Conservation (phyloP, 371 early-diverging fungal genomes). For the Rhizopus sp. region DNA sequence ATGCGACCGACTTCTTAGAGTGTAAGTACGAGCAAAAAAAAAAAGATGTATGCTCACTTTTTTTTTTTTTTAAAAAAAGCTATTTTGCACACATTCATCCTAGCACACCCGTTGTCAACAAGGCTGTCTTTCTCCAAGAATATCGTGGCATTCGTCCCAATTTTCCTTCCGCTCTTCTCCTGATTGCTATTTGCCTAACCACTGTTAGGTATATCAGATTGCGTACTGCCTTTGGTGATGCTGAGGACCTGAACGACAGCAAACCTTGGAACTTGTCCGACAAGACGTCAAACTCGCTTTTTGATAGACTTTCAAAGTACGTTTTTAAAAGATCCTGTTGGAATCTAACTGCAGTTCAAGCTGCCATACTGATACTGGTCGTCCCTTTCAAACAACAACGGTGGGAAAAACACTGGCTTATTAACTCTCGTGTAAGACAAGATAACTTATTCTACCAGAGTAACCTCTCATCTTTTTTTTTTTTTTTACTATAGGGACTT, state of each 20-base stretch:
- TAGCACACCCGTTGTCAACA: conserved; percentile 25
- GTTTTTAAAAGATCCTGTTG: conserved; percentile 16
- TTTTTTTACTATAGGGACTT: too few relatives aligned
- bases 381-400: conserved; percentile 32
- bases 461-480: too few relatives aligned
- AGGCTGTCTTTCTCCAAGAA: conserved; percentile 23
- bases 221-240: conserved; percentile 5
- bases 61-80: conserved; percentile 14
- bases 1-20: conserved; percentile 27
- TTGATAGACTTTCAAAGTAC: conserved; percentile 3
- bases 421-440: conserved; percentile 30
- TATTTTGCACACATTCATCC: conserved; percentile 34
- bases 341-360: conserved; percentile 36
- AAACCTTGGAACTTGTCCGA: conserved; percentile 9
- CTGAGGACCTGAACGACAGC: conserved; percentile 2
- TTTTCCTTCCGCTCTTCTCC: conserved; percentile 14
- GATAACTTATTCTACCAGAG: too few relatives aligned
- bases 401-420: conserved; percentile 28
- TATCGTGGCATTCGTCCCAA: conserved; percentile 21
- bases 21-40: conserved; percentile 16
- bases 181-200: conserved; percentile 26
- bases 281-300: conserved; percentile 3
- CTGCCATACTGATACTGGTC: conserved; percentile 36
- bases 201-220: conserved; percentile 19
- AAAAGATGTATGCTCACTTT: neutral